Percentiles rank a stretch among this genome's conserved stretches.
Conservation (phyloP, 768 basidiomycete species). For the Lactarius hengduanensis region DNA sequence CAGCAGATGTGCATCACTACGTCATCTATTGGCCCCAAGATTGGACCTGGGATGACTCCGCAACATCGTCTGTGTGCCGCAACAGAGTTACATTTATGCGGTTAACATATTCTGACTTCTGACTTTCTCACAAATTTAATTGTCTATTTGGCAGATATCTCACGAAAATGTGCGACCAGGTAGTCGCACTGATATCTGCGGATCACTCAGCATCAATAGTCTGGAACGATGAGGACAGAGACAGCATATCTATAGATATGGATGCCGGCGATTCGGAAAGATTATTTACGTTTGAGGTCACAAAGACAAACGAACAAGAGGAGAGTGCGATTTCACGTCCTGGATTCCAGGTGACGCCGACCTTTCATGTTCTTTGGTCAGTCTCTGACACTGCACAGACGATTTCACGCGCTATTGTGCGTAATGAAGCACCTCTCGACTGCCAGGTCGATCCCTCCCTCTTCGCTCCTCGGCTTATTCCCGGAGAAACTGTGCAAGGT, state of each 20-base stretch:
- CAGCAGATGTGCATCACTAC: conserved; percentile 37
- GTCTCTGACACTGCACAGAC: neutral
- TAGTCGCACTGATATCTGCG: conserved; percentile 48
- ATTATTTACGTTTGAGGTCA: conserved; percentile 53
- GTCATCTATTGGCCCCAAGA: conserved; percentile 35
- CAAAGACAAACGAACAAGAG: conserved; percentile 54
- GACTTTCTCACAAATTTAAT: neutral
- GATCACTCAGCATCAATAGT: conserved; percentile 46
- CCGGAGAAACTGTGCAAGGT: conserved; percentile 28
- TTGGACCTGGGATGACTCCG: conserved; percentile 54
- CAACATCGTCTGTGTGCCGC: conserved; percentile 42
- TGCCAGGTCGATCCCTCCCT: neutral
- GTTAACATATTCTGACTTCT: conserved; percentile 34
- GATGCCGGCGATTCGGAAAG: conserved; percentile 46
- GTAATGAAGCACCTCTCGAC: neutral
- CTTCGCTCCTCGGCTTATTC: neutral
- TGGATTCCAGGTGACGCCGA: conserved; percentile 47
- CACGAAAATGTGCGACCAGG: conserved; percentile 48
- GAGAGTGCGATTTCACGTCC: conserved; percentile 44
- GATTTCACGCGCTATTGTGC: neutral
- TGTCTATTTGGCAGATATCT: neutral
- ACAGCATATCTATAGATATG: conserved; percentile 34
- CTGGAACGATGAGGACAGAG: conserved; percentile 39
- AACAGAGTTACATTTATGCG: conserved; percentile 64
- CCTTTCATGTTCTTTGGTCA: neutral